These are phyloP conservation scores for Naumovozyma baii DNA, from an alignment of 805 yeast genomes.

Conservation along the genomic window DNA sequence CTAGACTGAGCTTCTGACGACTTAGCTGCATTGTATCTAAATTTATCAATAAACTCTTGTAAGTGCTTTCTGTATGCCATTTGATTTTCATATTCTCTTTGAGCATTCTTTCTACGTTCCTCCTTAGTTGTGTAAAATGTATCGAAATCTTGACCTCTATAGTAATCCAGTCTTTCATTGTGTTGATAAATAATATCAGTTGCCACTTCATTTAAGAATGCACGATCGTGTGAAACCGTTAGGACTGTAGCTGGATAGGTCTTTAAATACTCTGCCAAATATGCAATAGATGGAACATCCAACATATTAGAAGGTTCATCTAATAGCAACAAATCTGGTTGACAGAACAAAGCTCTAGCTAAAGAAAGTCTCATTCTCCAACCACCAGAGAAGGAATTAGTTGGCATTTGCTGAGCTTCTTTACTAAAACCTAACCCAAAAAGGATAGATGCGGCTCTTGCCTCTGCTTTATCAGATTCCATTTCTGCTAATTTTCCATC, in stretches of 20 bases:
- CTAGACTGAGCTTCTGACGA: slow-evolving; percentile 97
- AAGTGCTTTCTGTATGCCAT: slow-evolving; percentile 91
- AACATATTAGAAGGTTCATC: slow-evolving; percentile 99
- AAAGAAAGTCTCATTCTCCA: slow-evolving; percentile 99
- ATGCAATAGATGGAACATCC: slow-evolving; percentile 98
- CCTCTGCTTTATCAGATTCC: slow-evolving; percentile 96
- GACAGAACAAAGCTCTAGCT: slow-evolving; percentile 95
- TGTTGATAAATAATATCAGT: slow-evolving; percentile 98
- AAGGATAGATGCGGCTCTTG: slow-evolving; percentile 88
- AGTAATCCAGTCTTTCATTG: slow-evolving; percentile 91
- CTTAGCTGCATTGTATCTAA: slow-evolving; percentile 94
- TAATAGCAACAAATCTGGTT: slow-evolving; percentile 82
- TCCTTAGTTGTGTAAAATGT: slow-evolving; percentile 86
- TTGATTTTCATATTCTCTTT: slow-evolving; percentile 93
- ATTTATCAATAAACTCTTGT: slow-evolving; percentile 91
- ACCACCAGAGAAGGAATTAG: slow-evolving; percentile 96
- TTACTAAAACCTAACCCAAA: slow-evolving; percentile 89
- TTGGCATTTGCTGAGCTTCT: slow-evolving; percentile 72
- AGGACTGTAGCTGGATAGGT: slow-evolving; percentile 85
- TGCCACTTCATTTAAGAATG: slow-evolving; percentile 94
- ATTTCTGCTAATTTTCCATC: slow-evolving; percentile 78
- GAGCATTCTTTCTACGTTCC: slow-evolving; percentile 87
- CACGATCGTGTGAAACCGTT: slow-evolving; percentile 96
- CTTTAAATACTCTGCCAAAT: slow-evolving; percentile 80
- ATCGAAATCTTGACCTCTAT: slow-evolving; percentile 89